Conservation (phyloP, 495 filamentous ascomycete genomes). For the Aspergillus mulundensis region DNA sequence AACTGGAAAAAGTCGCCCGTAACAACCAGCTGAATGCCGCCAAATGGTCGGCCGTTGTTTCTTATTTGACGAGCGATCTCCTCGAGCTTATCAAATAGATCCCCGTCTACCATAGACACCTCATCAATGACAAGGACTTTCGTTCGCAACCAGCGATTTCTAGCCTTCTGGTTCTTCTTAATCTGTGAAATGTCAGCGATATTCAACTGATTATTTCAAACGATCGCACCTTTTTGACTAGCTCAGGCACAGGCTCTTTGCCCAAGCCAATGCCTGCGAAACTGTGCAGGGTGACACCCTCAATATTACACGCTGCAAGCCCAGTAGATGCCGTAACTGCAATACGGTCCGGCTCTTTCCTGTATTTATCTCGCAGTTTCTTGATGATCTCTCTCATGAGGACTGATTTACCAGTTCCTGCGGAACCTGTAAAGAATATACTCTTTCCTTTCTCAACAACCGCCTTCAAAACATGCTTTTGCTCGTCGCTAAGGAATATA, state of each 20-base stretch:
- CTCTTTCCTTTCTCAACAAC: constrained; percentile 74
- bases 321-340: constrained; percentile 95
- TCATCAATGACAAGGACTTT: constrained; percentile 89
- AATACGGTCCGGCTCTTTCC: constrained; percentile 69
- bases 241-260: constrained; percentile 75
- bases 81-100: constrained; percentile 94
- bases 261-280: constrained; percentile 94
- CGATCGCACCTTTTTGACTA: constrained; percentile 67
- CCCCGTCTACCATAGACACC: constrained; percentile 97
- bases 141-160: constrained; percentile 80
- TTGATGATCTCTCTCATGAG: constrained; percentile 86
- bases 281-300: constrained; percentile 91
- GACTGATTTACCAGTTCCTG: constrained; percentile 96
- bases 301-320: constrained; percentile 93
- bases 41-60: constrained; percentile 89
- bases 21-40: constrained; percentile 92
- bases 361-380: constrained; percentile 70
- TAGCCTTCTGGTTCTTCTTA: constrained; percentile 80
- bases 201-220: neutral
- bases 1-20: constrained; percentile 98
- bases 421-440: constrained; percentile 97
- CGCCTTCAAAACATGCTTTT: constrained; percentile 73
- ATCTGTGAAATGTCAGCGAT: constrained; percentile 45
- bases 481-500: constrained; percentile 79
- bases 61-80: constrained; percentile 73